Evolutionary conservation across 768 basidiomycete genomes (phyloP).

Genomic region (Pisolithus tinctorius): DNA sequence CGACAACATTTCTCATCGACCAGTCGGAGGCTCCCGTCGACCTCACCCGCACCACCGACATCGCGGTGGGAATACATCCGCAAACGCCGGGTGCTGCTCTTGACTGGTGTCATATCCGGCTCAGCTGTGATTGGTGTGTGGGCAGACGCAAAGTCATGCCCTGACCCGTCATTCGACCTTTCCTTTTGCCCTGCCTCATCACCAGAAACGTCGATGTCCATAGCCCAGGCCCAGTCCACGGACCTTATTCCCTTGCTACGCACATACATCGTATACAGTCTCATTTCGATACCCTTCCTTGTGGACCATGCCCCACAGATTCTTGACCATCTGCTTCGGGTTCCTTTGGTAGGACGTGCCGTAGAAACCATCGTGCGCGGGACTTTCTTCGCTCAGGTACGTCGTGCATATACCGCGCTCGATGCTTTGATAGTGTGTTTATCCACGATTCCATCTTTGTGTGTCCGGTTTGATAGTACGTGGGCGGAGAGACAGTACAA

Average conservation of each 20-base stretch:
- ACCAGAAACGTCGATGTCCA: not conserved
- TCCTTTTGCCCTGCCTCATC: not conserved
- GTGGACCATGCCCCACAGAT: constrained; percentile 71
- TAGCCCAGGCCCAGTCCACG: constrained; percentile 8
- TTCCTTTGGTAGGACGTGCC: constrained; percentile 51
- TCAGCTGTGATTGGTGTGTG: constrained; percentile 14
- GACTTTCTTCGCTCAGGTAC: constrained; percentile 83
- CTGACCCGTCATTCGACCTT: constrained; percentile 14
- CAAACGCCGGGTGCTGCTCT: constrained; percentile 11
- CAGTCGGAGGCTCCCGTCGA: constrained; percentile 6
- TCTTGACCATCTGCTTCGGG: constrained; percentile 42
- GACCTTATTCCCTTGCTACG: constrained; percentile 45
- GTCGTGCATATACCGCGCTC: constrained; percentile 6
- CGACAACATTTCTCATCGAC: too few species aligned
- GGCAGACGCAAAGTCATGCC: constrained; percentile 20
- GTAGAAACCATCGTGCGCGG: constrained; percentile 63
- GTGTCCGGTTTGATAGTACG: constrained; percentile 50
- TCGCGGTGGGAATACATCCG: constrained; percentile 1
- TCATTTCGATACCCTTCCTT: constrained; percentile 69
- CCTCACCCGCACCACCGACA: not conserved
- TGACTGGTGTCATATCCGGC: constrained; percentile 14
- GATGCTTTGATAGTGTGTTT: not conserved
- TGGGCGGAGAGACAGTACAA: constrained; percentile 78
- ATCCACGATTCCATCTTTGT: not conserved
- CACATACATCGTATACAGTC: constrained; percentile 74